Evolutionary conservation across 2,329 filamentous ascomycete species (phyloP).

Genomic region (Beauveria scarabaeidicola): DNA sequence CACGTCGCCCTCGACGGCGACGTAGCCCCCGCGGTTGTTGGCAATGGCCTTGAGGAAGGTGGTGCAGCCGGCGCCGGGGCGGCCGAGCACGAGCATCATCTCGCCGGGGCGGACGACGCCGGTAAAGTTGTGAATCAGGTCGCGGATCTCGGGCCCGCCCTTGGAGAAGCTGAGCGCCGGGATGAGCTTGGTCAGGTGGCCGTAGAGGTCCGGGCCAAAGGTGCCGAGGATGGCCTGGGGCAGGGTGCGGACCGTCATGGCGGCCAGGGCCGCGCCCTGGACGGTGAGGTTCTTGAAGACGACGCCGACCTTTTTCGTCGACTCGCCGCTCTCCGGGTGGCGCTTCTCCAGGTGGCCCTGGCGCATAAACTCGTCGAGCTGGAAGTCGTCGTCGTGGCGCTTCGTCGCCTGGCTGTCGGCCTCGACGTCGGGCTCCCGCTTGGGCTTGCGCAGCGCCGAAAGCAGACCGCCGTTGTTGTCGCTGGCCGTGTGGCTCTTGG

Average conservation of each 20-base stretch:
- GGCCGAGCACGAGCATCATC: conserved; percentile 45
- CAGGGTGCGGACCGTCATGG: conserved; percentile 62
- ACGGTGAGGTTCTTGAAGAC: conserved; percentile 70
- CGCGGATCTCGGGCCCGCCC: conserved; percentile 17
- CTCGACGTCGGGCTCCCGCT: conserved; percentile 6
- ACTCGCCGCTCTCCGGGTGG: conserved; percentile 46
- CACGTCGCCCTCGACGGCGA: conserved; percentile 57
- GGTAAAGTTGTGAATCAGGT: conserved; percentile 25
- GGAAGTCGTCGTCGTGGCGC: conserved; percentile 52
- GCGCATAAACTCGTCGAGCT: conserved; percentile 61
- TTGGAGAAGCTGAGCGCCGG: conserved; percentile 10
- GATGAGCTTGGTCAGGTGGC: conserved; percentile 17
- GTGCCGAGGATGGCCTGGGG: conserved; percentile 68
- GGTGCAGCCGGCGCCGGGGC: conserved; percentile 66
- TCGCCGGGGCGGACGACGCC: conserved; percentile 28
- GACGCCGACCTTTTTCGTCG: conserved; percentile 70
- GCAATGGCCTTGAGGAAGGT: conserved; percentile 70
- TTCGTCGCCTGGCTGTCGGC: conserved; percentile 11
- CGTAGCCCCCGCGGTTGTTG: conserved; percentile 59
- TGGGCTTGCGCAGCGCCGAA: conserved; percentile 2
- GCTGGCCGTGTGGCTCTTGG: background rate
- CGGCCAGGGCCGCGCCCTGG: conserved; percentile 57
- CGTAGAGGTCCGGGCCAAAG: conserved; percentile 73
- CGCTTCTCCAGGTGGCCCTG: conserved; percentile 71
- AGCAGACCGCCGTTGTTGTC: background rate